Percentiles rank a stretch among this genome's conserved stretches.
Evolutionary conservation across 2,329 filamentous ascomycete species (phyloP).

Genomic region (Penicillium sp.): DNA sequence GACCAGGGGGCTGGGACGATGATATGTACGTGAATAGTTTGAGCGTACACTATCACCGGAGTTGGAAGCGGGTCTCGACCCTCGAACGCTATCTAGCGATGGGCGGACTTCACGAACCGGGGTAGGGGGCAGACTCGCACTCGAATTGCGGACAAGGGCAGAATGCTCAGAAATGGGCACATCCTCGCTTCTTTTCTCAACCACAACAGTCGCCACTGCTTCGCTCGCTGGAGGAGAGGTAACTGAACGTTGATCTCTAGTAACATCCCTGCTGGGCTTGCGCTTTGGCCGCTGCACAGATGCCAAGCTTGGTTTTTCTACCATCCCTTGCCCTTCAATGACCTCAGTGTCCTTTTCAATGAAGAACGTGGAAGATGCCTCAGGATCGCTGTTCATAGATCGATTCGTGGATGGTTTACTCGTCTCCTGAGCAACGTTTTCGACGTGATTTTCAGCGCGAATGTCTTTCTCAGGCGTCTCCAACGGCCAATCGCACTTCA

Average conservation of each 20-base stretch:
- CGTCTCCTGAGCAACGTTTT: conserved; percentile 24
- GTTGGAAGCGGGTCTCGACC: conserved; percentile 31
- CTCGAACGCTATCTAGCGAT: conserved; percentile 12
- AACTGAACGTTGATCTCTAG: conserved; percentile 27
- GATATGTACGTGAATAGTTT: conserved; percentile 33
- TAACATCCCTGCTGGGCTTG: conserved; percentile 33
- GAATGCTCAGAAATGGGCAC: conserved; percentile 22
- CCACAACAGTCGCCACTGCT: conserved; percentile 20
- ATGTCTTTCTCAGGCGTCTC: conserved; percentile 1
- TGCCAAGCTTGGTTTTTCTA: conserved; percentile 35
- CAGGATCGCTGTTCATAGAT: conserved; percentile 29
- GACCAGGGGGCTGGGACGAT: conserved; percentile 32
- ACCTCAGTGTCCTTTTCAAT: conserved; percentile 32
- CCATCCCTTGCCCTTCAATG: conserved; percentile 39
- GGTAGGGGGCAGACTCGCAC: conserved; percentile 14
- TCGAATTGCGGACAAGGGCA: conserved; percentile 17
- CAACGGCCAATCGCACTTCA: background rate
- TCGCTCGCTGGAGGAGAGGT: conserved; percentile 31
- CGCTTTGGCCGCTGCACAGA: conserved; percentile 37
- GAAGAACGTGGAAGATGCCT: conserved; percentile 28
- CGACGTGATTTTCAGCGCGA: background rate
- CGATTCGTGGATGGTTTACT: conserved; percentile 24
- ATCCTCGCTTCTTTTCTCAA: conserved; percentile 32
- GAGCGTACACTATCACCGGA: conserved; percentile 36
- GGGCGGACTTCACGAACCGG: conserved; percentile 14